These are phyloP conservation scores for Sequoiadendron giganteum DNA, from an alignment of 75 land plant species.

Conservation along the genomic window DNA sequence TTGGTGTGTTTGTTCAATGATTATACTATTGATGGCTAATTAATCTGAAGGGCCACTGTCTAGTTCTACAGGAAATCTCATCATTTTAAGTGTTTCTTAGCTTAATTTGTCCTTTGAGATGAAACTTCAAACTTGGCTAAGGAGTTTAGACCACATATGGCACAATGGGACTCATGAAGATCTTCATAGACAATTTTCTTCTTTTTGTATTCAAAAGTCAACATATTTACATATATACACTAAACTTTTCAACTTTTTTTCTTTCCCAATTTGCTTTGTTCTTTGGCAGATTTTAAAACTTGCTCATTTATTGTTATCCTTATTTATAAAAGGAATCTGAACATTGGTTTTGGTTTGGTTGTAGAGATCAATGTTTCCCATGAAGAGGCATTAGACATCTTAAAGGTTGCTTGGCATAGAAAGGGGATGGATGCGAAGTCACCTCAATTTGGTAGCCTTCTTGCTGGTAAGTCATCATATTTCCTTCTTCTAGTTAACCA, in stretches of 20 bases:
- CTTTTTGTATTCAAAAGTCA: not conserved
- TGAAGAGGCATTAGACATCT: slow-evolving; percentile 8
- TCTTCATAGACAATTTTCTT: no score
- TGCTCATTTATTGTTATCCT: not conserved
- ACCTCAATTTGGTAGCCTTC: slow-evolving; percentile 3
- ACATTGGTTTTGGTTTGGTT: not conserved
- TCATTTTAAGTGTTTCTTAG: no score
- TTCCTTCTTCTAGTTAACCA: not conserved
- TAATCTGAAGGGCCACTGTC: no score
- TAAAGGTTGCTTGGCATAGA: not conserved
- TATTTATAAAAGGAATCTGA: not conserved
- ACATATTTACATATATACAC: not conserved
- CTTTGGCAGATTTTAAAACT: not conserved
- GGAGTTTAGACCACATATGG: no score
- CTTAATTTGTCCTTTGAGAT: no score
- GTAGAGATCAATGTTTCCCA: slow-evolving; percentile 3
- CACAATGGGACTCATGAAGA: no score
- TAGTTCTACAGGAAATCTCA: no score
- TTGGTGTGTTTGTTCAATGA: no score
- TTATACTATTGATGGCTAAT: no score
- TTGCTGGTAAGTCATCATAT: not conserved
- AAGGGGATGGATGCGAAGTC: slow-evolving; percentile 6
- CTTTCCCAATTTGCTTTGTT: not conserved
- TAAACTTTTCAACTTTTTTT: no score
- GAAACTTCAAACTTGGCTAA: no score